Percentiles rank a stretch among this genome's conserved stretches.
phyloP scores from a whole-genome alignment of 345 rosid genomes.

The Geranium rotundifolium region DNA sequence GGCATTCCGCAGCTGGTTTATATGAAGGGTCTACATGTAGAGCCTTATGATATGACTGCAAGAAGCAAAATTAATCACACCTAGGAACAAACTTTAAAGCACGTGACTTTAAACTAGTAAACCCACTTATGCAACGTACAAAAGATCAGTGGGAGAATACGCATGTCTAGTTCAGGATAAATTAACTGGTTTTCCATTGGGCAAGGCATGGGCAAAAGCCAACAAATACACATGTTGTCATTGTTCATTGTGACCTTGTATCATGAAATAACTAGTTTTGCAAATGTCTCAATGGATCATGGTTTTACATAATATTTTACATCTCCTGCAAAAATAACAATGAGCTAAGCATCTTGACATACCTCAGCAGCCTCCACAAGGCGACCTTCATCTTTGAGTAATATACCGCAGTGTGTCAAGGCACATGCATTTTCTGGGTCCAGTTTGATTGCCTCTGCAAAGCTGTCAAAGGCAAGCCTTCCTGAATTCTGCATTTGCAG shows the following conservation, averaged over 20 bases:
- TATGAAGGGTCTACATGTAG: conserved; percentile 73
- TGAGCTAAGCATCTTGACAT: conserved; percentile 8
- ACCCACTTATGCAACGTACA: not conserved
- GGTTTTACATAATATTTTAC: not conserved
- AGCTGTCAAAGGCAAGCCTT: conserved; percentile 77
- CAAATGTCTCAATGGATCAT: too few species aligned
- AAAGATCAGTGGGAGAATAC: not conserved
- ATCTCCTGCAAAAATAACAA: conserved; percentile 1
- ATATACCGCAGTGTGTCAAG: conserved; percentile 83
- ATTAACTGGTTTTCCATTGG: not conserved
- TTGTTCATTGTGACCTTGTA: too few species aligned
- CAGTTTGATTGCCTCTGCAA: conserved; percentile 73
- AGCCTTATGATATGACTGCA: conserved; percentile 94
- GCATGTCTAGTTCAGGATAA: not conserved
- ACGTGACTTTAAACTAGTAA: not conserved
- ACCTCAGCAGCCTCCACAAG: conserved; percentile 95
- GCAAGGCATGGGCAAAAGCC: too few species aligned
- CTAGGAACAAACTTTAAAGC: not conserved
- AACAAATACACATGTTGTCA: too few species aligned
- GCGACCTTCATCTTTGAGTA: conserved; percentile 93
- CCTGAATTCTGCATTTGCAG: conserved; percentile 91
- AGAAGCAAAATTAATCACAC: conserved; percentile 12
- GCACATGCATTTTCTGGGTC: conserved; percentile 92
- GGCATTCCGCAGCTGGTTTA: conserved; percentile 92
- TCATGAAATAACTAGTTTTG: too few species aligned